Evolutionary conservation across 2,329 filamentous ascomycete species (phyloP), one percentile per base, ranked within the genome.

Genomic region (Ustilaginoidea virens): DNA sequence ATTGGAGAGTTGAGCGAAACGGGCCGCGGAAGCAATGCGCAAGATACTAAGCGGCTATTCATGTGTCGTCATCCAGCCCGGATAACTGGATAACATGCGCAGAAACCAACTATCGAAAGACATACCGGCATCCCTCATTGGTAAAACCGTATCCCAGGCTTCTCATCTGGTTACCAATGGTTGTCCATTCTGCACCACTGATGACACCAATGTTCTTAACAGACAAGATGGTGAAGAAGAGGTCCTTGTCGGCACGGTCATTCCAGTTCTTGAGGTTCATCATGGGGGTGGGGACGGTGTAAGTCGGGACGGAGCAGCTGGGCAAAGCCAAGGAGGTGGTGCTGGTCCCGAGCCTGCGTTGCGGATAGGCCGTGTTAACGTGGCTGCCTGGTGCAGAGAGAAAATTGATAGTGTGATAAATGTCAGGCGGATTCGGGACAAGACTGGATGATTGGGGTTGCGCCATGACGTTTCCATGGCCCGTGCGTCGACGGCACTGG

Each of bases 121-220:
- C 67, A 54, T 53, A 73, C 68, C 69, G 66, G 39, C 69, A 73
- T 40, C 69, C 69, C 45, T 74, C 68, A 54, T 74, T 73, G 12
- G 69, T 73, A 47, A 74, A 73, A 48, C 66, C 66, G 41, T 74
- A 73, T 31, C 69, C 68, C 33, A 71, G 42, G 20, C 52, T 49
- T 35, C 69, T 59, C 69, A 74, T 73, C 36, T 68, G 58, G 46
- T 67, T 68, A 36, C 69, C 69, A 40, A 74, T 73, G 22, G 60
- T 68, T 17, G 58, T 64, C 69, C 69, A 74, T 67, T 74, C 69
- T 11, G 56, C 52, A 33, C 66, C 68, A 48, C 66, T 73, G 48
- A 74, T 72, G 44, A 72, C 59, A 37, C 68, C 69, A 40, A 74
- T 70, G 45, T 71, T 69, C 51, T 74, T 74, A 27, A 71, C 63